Conservation (phyloP, 768 basidiomycete genomes). For the button mushroom (Agaricus bisporus) region DNA sequence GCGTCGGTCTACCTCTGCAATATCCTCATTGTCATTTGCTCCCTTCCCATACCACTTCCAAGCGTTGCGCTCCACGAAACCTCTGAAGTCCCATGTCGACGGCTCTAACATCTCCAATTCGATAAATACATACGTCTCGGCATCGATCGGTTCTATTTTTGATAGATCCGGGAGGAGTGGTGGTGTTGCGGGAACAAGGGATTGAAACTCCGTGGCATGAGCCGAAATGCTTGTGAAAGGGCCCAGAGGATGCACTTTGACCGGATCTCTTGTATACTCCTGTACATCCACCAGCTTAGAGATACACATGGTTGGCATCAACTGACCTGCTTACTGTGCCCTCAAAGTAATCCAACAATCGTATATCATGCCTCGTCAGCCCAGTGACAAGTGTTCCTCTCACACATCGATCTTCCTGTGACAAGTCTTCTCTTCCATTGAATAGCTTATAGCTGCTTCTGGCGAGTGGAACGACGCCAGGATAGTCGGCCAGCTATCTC, state of each 20-base stretch:
- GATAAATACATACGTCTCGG: conserved; percentile 71
- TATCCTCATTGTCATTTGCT: conserved; percentile 27
- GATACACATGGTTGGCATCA: too few species aligned
- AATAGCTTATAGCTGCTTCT: conserved; percentile 39
- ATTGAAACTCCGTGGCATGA: conserved; percentile 15
- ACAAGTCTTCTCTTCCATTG: conserved; percentile 32
- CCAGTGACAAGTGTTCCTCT: conserved; percentile 78
- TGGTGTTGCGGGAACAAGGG: conserved; percentile 35
- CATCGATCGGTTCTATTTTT: conserved; percentile 33
- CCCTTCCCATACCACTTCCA: conserved; percentile 67
- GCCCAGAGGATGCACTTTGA: conserved; percentile 52
- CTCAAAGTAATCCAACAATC: conserved; percentile 76
- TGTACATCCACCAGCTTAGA: conserved; percentile 21
- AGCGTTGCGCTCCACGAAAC: conserved; percentile 70
- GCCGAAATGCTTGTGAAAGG: conserved; percentile 28
- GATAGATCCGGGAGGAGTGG: conserved; percentile 31
- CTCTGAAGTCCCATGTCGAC: conserved; percentile 75
- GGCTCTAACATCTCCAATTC: conserved; percentile 40
- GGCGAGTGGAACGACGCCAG: conserved; percentile 65
- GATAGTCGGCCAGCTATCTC: conserved; percentile 66
- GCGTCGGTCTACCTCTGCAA: conserved; percentile 45
- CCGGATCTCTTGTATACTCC: conserved; percentile 65
- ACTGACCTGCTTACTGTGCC: conserved; percentile 46
- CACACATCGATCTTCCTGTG: conserved; percentile 59
- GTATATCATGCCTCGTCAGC: conserved; percentile 56